These are phyloP conservation scores for Pleurotus pulmonarius DNA, from an alignment of 768 basidiomycete genomes.

Conservation along the genomic window DNA sequence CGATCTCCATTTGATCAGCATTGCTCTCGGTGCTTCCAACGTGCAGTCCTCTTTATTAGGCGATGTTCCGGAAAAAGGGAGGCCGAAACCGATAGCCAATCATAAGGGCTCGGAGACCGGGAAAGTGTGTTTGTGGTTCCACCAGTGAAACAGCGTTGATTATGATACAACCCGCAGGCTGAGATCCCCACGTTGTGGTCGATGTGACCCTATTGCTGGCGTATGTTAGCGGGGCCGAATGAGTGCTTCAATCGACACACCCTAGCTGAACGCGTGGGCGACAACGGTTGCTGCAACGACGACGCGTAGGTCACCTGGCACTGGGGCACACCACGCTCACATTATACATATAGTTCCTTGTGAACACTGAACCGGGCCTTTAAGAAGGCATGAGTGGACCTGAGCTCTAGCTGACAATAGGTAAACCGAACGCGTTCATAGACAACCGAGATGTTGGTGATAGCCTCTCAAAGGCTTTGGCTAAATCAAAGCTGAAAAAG, in stretches of 20 bases:
- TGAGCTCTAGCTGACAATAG: too few species aligned
- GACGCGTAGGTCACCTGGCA: constrained; percentile 27
- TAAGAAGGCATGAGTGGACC: too few species aligned
- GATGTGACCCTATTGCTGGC: constrained; percentile 69
- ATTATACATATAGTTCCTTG: too few species aligned
- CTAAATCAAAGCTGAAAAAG: too few species aligned
- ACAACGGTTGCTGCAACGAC: constrained; percentile 73
- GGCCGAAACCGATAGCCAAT: constrained; percentile 31
- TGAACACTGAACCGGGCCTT: too few species aligned
- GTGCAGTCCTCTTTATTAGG: constrained; percentile 74
- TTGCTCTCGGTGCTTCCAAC: constrained; percentile 64
- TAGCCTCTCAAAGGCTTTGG: too few species aligned
- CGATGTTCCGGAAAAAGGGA: constrained; percentile 51
- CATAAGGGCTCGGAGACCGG: constrained; percentile 73
- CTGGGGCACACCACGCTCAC: too few species aligned
- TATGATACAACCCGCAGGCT: constrained; percentile 65
- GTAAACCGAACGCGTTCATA: too few species aligned
- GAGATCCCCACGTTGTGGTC: constrained; percentile 84
- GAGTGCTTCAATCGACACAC: constrained; percentile 41
- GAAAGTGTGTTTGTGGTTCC: constrained; percentile 64
- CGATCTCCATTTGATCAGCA: constrained; percentile 68
- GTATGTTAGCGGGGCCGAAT: neutral
- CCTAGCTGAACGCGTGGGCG: constrained; percentile 76
- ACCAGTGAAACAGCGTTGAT: constrained; percentile 65
- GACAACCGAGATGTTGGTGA: too few species aligned